phyloP scores from a whole-genome alignment of 2,329 filamentous ascomycete genomes.

The Rugonectria rugulosa region DNA sequence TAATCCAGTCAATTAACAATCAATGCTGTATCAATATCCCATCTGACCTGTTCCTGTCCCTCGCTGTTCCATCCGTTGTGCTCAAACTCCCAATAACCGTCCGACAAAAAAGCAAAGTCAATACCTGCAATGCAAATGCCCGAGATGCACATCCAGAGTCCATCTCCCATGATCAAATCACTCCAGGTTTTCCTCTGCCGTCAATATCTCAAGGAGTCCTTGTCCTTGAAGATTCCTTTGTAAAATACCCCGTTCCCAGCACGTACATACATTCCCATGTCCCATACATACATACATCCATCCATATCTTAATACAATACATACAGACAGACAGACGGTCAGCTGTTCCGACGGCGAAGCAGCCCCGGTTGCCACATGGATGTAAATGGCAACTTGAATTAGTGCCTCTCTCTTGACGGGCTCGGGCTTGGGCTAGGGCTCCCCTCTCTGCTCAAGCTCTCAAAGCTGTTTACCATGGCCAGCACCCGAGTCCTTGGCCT shows the following conservation, averaged over 20 bases:
- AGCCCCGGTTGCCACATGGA: too few relatives aligned
- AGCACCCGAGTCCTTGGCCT: constrained; percentile 56
- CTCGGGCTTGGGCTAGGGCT: constrained; percentile 44
- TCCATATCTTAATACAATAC: constrained; percentile 6
- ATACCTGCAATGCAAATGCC: neutral
- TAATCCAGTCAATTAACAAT: too few relatives aligned
- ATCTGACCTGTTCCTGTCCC: neutral
- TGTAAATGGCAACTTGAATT: too few relatives aligned
- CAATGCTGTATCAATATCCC: too few relatives aligned
- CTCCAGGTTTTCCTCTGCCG: neutral
- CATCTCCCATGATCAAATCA: neutral
- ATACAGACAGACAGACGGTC: too few relatives aligned
- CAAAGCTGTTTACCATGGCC: constrained; percentile 64
- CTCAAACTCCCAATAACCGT: neutral
- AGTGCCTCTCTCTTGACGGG: constrained; percentile 6
- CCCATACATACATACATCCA: constrained; percentile 6
- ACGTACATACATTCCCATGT: neutral
- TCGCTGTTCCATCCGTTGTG: neutral
- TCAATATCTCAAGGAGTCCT: neutral
- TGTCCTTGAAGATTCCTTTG: neutral
- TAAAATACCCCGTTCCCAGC: neutral
- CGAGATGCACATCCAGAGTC: too few relatives aligned
- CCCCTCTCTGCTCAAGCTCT: constrained; percentile 53
- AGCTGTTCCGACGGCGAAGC: too few relatives aligned
- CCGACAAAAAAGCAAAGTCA: neutral